These are phyloP conservation scores for Raphanus hybrid DNA, from an alignment of 441 rosid genomes.

Conservation along the genomic window DNA sequence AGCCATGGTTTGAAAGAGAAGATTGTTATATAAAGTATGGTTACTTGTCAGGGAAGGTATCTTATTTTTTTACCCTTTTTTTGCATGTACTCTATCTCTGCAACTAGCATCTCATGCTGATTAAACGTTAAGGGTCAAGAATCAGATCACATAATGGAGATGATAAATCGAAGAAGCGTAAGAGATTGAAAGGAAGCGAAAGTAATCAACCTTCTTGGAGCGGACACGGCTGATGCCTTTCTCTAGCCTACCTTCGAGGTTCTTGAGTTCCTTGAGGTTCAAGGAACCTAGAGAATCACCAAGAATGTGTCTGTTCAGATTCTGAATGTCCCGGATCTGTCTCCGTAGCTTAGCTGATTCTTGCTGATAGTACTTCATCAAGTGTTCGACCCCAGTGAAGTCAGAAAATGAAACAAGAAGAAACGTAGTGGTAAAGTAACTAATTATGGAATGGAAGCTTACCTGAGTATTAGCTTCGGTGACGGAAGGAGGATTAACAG, in stretches of 20 bases:
- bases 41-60: conserved; percentile 19
- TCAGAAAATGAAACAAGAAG: conserved; percentile 1
- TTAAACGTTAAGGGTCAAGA: neutral
- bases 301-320: conserved; percentile 73
- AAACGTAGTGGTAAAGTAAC: neutral
- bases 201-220: conserved; percentile 64
- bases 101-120: conserved; percentile 72
- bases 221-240: conserved; percentile 74
- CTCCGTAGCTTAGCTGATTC: conserved; percentile 76
- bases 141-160: neutral
- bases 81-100: conserved; percentile 85
- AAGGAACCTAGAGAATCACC: conserved; percentile 72
- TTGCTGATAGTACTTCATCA: conserved; percentile 67
- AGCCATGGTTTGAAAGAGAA: neutral
- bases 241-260: conserved; percentile 71
- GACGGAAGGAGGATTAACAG: conserved; percentile 57
- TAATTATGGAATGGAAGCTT: neutral
- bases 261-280: conserved; percentile 76
- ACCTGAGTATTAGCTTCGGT: conserved; percentile 81
- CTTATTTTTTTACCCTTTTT: conserved; percentile 56
- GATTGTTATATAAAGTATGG: neutral
- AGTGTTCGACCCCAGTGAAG: neutral
- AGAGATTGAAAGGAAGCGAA: neutral
- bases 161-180: neutral
- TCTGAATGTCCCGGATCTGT: conserved; percentile 74